Evolutionary conservation across 176 grass and related monocot species (phyloP).

Genomic region (Carex kokanica): DNA sequence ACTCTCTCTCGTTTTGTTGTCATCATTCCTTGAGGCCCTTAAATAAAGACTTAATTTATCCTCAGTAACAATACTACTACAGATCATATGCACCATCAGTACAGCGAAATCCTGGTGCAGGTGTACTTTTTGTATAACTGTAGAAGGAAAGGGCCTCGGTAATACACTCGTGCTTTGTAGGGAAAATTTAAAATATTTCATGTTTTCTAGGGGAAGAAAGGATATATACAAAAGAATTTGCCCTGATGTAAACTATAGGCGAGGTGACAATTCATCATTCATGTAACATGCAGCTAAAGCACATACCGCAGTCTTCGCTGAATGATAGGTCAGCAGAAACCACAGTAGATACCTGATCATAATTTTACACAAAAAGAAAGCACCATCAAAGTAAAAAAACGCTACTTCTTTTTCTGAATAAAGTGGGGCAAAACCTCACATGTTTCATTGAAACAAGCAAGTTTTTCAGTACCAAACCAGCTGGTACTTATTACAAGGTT

Average conservation of each 20-base stretch:
- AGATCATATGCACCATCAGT: background rate
- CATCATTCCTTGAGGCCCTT: background rate
- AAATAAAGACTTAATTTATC: background rate
- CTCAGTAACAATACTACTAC: background rate
- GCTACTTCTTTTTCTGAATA: background rate
- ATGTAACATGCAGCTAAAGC: conserved; percentile 18
- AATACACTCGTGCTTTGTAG: background rate
- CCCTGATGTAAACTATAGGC: background rate
- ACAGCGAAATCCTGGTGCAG: background rate
- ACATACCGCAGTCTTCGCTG: conserved; percentile 73
- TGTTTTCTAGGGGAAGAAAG: background rate
- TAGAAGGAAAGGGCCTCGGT: background rate
- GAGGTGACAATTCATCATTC: background rate
- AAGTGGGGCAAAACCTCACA: too few species aligned
- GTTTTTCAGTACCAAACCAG: too few species aligned
- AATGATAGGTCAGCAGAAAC: conserved; percentile 75
- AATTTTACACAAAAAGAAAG: conserved; percentile 28
- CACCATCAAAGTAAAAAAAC: conserved; percentile 8
- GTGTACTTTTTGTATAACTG: background rate
- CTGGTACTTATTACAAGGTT: too few species aligned
- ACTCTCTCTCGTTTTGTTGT: background rate
- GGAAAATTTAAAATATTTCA: background rate
- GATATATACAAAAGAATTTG: background rate
- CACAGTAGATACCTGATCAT: conserved; percentile 60
- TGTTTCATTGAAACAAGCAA: too few species aligned